These are phyloP conservation scores for Dictyostelium firmibasis DNA, from an alignment of 78 protist genomes.

Conservation along the genomic window DNA sequence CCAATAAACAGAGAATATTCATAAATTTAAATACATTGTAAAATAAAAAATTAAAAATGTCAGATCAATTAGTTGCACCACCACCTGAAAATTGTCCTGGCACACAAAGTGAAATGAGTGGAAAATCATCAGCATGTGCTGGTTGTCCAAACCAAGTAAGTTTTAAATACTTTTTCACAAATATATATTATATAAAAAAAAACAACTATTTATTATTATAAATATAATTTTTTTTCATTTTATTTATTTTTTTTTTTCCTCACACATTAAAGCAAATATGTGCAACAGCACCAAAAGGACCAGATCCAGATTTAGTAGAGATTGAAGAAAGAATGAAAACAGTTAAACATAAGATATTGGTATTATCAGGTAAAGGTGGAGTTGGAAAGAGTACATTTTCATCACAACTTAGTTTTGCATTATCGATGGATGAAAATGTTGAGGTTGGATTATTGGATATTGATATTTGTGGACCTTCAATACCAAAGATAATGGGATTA, in stretches of 20 bases:
- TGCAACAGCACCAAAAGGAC: slow-evolving; percentile 86
- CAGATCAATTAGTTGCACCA: slow-evolving; percentile 59
- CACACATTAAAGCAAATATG: slow-evolving; percentile 59
- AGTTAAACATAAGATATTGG: slow-evolving; percentile 90
- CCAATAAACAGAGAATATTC: not conserved
- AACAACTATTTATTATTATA: not conserved
- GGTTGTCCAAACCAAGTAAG: slow-evolving; percentile 97
- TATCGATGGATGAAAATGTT: slow-evolving; percentile 51
- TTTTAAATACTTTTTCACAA: too few species aligned
- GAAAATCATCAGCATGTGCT: slow-evolving; percentile 92
- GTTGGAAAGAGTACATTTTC: slow-evolving; percentile 98
- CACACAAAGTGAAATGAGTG: slow-evolving; percentile 88
- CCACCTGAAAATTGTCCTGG: slow-evolving; percentile 92
- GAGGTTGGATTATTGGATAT: slow-evolving; percentile 98
- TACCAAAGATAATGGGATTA: slow-evolving; percentile 95
- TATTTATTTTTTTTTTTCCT: not conserved
- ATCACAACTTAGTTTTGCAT: slow-evolving; percentile 92
- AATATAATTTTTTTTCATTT: not conserved
- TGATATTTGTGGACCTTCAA: slow-evolving; percentile 99
- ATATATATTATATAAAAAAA: too few species aligned
- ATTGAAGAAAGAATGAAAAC: slow-evolving; percentile 75
- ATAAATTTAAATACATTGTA: not conserved
- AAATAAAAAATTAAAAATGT: not conserved
- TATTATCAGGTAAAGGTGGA: slow-evolving; percentile 99
- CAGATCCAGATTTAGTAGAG: slow-evolving; percentile 87